Conservation (phyloP, 805 yeast species). For the Myxozyma nipponensis region DNA sequence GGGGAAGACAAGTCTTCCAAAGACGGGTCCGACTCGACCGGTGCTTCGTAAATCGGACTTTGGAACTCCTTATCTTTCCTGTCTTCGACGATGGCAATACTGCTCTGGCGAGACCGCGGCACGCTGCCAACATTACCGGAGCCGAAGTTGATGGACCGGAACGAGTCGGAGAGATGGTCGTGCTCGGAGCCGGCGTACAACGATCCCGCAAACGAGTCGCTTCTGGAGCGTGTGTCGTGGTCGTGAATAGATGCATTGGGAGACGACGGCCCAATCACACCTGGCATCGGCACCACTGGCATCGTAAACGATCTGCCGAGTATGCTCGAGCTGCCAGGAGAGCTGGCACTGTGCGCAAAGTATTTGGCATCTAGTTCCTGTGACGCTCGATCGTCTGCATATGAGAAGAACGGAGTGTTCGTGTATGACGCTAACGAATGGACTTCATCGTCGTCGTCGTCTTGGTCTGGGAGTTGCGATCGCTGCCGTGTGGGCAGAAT, state of each 20-base stretch:
- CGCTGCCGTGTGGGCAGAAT: too few relatives aligned
- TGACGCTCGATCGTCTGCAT: conserved; percentile 23
- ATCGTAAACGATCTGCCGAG: conserved; percentile 9
- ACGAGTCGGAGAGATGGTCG: conserved; percentile 9
- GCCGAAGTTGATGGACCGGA: conserved; percentile 9
- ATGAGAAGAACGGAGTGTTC: conserved; percentile 21
- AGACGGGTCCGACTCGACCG: conserved; percentile 1
- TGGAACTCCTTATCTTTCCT: background rate
- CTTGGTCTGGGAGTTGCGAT: too few relatives aligned
- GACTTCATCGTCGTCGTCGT: conserved; percentile 2
- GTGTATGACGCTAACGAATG: conserved; percentile 3
- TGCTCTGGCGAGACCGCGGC: background rate
- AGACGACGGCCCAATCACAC: background rate
- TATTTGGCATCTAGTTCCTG: conserved; percentile 24
- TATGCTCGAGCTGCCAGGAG: conserved; percentile 2
- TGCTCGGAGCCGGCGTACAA: conserved; percentile 1
- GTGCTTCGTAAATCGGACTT: background rate
- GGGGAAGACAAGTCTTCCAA: background rate
- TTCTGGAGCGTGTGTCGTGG: background rate
- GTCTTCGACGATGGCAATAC: background rate
- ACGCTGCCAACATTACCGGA: background rate
- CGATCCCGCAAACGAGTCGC: background rate
- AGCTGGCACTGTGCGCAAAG: conserved; percentile 22
- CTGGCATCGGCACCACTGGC: background rate
- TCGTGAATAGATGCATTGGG: background rate